A percentile compares a stretch with the other conserved stretches of the same genome.
These are phyloP conservation scores for Cytospora piceicola DNA, from an alignment of 2,329 filamentous ascomycete species.

Conservation along the genomic window DNA sequence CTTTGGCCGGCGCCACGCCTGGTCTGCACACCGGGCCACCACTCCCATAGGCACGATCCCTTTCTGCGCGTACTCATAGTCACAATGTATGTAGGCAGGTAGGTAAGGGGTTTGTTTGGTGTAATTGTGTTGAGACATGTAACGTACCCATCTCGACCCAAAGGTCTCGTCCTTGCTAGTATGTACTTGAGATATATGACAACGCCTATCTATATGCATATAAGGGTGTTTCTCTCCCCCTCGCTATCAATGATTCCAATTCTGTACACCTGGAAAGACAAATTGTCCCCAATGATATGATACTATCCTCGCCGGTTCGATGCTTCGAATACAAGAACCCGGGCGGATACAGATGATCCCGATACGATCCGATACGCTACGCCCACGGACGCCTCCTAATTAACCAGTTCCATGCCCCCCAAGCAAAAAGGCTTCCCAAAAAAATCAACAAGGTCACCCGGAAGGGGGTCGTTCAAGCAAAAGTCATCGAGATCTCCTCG, in stretches of 20 bases:
- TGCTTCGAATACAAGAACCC: slow-evolving; percentile 2
- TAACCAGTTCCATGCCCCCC: background rate
- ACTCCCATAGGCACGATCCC: background rate
- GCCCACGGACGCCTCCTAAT: slow-evolving; percentile 13
- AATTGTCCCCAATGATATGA: background rate
- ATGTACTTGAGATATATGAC: background rate
- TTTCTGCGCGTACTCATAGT: too few species aligned
- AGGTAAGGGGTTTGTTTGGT: background rate
- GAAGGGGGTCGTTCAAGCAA: slow-evolving; percentile 59
- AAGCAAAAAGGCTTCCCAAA: background rate
- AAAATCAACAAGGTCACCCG: background rate
- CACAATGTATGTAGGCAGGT: background rate
- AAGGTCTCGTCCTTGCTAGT: background rate
- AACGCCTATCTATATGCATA: background rate
- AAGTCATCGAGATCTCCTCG: slow-evolving; percentile 81
- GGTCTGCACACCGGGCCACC: background rate
- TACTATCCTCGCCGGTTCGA: background rate
- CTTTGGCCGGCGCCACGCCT: slow-evolving; percentile 5
- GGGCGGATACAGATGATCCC: slow-evolving; percentile 8
- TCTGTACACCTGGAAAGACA: background rate
- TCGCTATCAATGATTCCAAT: background rate
- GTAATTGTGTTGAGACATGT: background rate
- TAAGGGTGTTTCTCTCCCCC: background rate
- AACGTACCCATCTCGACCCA: background rate
- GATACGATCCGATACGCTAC: background rate